Evolutionary conservation across 2,329 filamentous ascomycete genomes (phyloP).

Genomic region (Penicillium verrucosum): DNA sequence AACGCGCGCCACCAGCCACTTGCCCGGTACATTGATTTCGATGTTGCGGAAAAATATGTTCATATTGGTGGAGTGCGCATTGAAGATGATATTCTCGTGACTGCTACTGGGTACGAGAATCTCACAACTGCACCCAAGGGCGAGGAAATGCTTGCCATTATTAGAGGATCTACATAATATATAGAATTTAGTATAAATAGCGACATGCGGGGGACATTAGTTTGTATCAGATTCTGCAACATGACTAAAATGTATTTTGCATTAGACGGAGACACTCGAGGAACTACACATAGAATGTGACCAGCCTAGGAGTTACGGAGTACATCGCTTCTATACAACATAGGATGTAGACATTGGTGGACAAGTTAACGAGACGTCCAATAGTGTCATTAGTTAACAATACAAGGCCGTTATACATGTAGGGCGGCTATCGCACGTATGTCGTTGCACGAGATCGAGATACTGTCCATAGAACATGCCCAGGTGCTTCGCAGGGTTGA

Average conservation of each 20-base stretch:
- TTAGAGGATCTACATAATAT: constrained; percentile 24
- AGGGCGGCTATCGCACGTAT: too few relatives aligned
- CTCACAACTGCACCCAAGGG: constrained; percentile 70
- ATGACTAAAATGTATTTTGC: background rate
- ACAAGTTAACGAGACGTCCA: background rate
- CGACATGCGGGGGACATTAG: background rate
- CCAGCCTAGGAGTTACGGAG: background rate
- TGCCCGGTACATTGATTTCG: constrained; percentile 40
- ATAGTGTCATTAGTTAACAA: background rate
- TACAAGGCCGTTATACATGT: too few relatives aligned
- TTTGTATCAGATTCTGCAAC: background rate
- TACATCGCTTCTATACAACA: background rate
- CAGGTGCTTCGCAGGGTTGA: too few relatives aligned
- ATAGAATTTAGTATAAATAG: background rate
- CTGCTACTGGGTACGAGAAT: constrained; percentile 66
- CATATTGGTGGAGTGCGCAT: constrained; percentile 46
- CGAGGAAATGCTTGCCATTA: constrained; percentile 48
- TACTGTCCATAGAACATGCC: too few relatives aligned
- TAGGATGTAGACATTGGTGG: background rate
- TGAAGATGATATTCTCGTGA: constrained; percentile 66
- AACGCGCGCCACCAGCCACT: constrained; percentile 32
- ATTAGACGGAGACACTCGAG: background rate
- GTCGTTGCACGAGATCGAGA: too few relatives aligned
- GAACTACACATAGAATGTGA: background rate
- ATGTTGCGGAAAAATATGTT: constrained; percentile 39